Conservation (phyloP, 176 grass and related monocot species). For the Oryza meridionalis region DNA sequence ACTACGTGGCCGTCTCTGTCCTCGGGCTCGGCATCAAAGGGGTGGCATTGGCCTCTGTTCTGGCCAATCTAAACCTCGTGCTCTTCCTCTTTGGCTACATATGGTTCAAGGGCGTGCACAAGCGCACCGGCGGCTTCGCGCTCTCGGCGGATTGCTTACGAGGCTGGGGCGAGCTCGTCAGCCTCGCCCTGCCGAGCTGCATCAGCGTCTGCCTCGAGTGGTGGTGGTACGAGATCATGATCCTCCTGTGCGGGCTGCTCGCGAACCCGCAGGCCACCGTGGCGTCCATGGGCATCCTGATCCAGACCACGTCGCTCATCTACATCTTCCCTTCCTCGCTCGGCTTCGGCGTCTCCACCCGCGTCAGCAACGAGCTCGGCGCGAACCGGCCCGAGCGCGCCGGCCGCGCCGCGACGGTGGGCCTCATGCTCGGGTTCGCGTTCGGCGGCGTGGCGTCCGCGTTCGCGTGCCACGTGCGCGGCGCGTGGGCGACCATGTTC, state of each 20-base stretch:
- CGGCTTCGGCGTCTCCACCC: slow-evolving; percentile 81
- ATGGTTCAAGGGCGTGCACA: slow-evolving; percentile 51
- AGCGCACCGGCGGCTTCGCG: slow-evolving; percentile 57
- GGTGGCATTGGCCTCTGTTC: slow-evolving; percentile 72
- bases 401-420: slow-evolving; percentile 52
- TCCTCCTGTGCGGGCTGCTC: slow-evolving; percentile 87
- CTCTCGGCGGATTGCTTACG: slow-evolving; percentile 65
- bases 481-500: slow-evolving; percentile 74
- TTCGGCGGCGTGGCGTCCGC: slow-evolving; percentile 61
- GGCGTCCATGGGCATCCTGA: slow-evolving; percentile 89
- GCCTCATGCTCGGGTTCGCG: slow-evolving; percentile 65
- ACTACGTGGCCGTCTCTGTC: slow-evolving; percentile 75
- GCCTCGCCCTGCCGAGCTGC: slow-evolving; percentile 79
- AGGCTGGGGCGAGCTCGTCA: slow-evolving; percentile 65
- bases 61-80: slow-evolving; percentile 75
- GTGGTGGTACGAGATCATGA: slow-evolving; percentile 99
- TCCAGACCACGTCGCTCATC: slow-evolving; percentile 92
- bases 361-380: slow-evolving; percentile 92
- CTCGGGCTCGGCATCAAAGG: slow-evolving; percentile 62
- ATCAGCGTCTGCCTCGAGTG: slow-evolving; percentile 93
- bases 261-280: slow-evolving; percentile 79
- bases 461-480: slow-evolving; percentile 62
- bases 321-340: slow-evolving; percentile 99
- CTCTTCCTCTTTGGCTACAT: slow-evolving; percentile 73
- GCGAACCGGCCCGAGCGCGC: slow-evolving; percentile 65